Evolutionary conservation across 2,329 filamentous ascomycete species (phyloP).

Genomic region (Penicillium sp.): DNA sequence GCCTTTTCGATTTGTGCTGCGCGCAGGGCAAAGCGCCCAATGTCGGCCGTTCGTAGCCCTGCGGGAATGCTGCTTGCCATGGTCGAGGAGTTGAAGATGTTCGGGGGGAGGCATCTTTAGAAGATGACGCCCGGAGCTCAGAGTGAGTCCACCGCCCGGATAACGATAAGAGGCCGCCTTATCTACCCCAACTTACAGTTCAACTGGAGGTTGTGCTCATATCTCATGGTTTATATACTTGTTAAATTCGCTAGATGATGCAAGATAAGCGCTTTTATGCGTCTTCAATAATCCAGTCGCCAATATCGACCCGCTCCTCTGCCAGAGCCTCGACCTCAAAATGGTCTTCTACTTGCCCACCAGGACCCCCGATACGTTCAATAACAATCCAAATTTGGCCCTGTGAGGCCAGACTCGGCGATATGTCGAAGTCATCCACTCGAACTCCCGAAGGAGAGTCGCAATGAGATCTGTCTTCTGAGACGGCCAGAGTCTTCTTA

Average conservation of each 20-base stretch:
- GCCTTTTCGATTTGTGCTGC: constrained; percentile 77
- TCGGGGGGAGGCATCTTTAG: constrained; percentile 2
- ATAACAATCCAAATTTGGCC: constrained; percentile 74
- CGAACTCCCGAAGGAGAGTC: constrained; percentile 64
- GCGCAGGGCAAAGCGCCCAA: constrained; percentile 76
- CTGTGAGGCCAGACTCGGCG: constrained; percentile 54
- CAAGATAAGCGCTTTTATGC: constrained; percentile 12
- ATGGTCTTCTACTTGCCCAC: constrained; percentile 47
- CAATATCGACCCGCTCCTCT: constrained; percentile 43
- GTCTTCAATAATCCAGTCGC: constrained; percentile 40
- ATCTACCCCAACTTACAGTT: neutral
- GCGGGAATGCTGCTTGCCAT: constrained; percentile 72
- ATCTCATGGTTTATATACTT: neutral
- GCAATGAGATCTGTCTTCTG: constrained; percentile 69
- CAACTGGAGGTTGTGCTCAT: neutral
- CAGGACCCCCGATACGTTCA: constrained; percentile 66
- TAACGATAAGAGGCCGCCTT: constrained; percentile 10
- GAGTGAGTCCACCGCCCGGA: constrained; percentile 22
- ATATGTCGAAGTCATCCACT: constrained; percentile 69
- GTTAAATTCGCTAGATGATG: neutral
- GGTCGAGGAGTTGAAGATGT: constrained; percentile 13
- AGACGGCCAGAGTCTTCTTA: constrained; percentile 60
- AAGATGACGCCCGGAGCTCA: constrained; percentile 23
- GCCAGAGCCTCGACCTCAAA: constrained; percentile 43
- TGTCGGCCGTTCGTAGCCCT: constrained; percentile 72